These are phyloP conservation scores for Amanita fuliginea DNA, from an alignment of 768 basidiomycete genomes.

Conservation along the genomic window DNA sequence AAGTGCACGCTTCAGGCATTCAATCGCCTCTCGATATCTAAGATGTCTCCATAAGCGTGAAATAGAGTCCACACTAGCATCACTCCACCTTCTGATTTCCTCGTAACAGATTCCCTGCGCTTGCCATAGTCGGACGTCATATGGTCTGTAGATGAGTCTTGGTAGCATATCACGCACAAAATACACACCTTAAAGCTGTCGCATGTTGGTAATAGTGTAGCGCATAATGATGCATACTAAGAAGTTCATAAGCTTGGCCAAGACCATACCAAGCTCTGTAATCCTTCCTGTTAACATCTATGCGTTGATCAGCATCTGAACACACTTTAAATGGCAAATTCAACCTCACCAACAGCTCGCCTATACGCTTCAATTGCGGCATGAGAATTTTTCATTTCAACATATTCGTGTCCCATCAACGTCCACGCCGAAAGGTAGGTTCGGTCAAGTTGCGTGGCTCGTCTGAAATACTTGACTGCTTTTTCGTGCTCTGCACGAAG, in stretches of 20 bases:
- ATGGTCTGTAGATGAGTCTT: slow-evolving; percentile 48
- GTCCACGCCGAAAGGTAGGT: slow-evolving; percentile 98
- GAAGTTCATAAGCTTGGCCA: slow-evolving; percentile 92
- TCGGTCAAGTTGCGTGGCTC: slow-evolving; percentile 90
- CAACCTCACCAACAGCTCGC: slow-evolving; percentile 76
- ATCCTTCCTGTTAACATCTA: slow-evolving; percentile 94
- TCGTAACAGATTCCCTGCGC: slow-evolving; percentile 92
- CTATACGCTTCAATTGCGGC: slow-evolving; percentile 98
- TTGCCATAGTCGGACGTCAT: slow-evolving; percentile 94
- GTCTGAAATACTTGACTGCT: slow-evolving; percentile 89
- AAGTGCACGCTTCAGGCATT: slow-evolving; percentile 85
- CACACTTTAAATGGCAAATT: not conserved
- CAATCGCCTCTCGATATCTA: slow-evolving; percentile 84
- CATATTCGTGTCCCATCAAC: slow-evolving; percentile 96
- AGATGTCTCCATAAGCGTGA: slow-evolving; percentile 4
- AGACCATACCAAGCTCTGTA: slow-evolving; percentile 98
- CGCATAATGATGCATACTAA: slow-evolving; percentile 96
- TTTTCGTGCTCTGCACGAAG: slow-evolving; percentile 90
- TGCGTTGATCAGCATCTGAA: not conserved
- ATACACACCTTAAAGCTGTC: slow-evolving; percentile 76
- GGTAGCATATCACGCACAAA: not conserved
- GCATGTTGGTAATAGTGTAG: slow-evolving; percentile 95
- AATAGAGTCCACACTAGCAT: not conserved
- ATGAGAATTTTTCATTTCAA: slow-evolving; percentile 99
- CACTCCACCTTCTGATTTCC: slow-evolving; percentile 68